phyloP scores from a whole-genome alignment of 306 rosid genomes.

The Canavalia gladiata region DNA sequence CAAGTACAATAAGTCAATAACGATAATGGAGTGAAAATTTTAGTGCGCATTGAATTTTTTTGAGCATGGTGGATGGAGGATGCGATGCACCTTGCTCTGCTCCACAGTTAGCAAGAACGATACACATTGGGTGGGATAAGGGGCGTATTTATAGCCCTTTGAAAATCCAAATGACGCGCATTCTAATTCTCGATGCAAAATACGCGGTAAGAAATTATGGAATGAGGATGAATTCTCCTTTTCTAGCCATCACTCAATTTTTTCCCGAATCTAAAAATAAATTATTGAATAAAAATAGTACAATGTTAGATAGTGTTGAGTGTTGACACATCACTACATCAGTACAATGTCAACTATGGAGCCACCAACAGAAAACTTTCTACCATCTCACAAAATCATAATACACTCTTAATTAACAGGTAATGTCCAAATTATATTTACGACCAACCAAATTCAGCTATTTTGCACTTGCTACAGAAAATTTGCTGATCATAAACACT shows the following conservation, averaged over 20 bases:
- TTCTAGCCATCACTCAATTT: neutral
- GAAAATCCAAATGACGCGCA: conserved; percentile 48
- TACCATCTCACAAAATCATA: neutral
- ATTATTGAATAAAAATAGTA: neutral
- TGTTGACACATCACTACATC: conserved; percentile 18
- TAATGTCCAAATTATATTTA: neutral
- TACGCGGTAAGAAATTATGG: conserved; percentile 22
- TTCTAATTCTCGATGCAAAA: conserved; percentile 39
- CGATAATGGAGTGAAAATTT: neutral
- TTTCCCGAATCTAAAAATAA: neutral
- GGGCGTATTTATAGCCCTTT: conserved; percentile 46
- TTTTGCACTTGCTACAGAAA: neutral
- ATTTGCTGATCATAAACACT: neutral
- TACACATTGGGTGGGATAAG: conserved; percentile 34
- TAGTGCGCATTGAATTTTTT: conserved; percentile 33
- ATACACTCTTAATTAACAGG: conserved; percentile 9
- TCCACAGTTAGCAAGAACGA: conserved; percentile 45
- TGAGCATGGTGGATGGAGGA: conserved; percentile 9
- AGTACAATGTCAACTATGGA: neutral
- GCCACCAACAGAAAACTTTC: neutral
- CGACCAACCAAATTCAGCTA: neutral
- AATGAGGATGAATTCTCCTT: neutral
- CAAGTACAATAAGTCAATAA: conserved; percentile 44
- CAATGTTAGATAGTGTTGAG: neutral
- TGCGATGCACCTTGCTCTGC: conserved; percentile 23